Conservation (phyloP, 2,329 filamentous ascomycete species). For the Curvularia hawaiiensis region DNA sequence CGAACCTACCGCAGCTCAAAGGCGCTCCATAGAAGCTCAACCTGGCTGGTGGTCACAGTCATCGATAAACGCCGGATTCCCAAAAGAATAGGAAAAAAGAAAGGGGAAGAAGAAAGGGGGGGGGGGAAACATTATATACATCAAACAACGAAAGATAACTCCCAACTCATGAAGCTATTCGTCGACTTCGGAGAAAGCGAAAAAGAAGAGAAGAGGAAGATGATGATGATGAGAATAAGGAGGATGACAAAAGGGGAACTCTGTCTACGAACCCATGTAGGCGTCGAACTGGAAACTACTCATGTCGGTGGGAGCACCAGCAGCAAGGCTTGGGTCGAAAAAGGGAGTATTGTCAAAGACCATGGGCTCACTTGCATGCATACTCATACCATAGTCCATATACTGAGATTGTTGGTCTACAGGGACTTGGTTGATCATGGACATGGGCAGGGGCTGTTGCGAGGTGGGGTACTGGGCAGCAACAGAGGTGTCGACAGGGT, state of each 20-base stretch:
- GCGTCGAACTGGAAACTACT: slow-evolving; percentile 38
- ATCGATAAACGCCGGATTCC: slow-evolving; percentile 18
- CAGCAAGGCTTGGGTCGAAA: slow-evolving; percentile 23
- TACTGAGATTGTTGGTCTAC: slow-evolving; percentile 23
- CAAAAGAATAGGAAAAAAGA: neutral
- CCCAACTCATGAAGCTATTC: neutral
- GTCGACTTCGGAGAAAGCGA: too few species aligned
- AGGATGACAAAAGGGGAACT: neutral
- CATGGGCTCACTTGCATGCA: slow-evolving; percentile 28
- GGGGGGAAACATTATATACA: slow-evolving; percentile 19
- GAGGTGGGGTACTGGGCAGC: slow-evolving; percentile 16
- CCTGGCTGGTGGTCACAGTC: slow-evolving; percentile 30
- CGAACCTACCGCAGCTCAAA: slow-evolving; percentile 33
- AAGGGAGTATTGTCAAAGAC: slow-evolving; percentile 27
- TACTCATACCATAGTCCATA: slow-evolving; percentile 29
- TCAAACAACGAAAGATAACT: neutral
- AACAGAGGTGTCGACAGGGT: neutral
- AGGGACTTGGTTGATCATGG: slow-evolving; percentile 16
- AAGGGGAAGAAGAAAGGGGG: neutral
- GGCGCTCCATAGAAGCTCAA: slow-evolving; percentile 6
- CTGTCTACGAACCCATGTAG: slow-evolving; percentile 21
- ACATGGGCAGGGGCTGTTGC: slow-evolving; percentile 18
- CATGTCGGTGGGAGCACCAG: slow-evolving; percentile 11
- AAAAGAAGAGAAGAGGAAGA: neutral
- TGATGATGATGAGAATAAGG: neutral